A percentile compares a stretch with the other conserved stretches of the same genome.
Conservation (phyloP, 345 rosid species). For the Camelina sativa region DNA sequence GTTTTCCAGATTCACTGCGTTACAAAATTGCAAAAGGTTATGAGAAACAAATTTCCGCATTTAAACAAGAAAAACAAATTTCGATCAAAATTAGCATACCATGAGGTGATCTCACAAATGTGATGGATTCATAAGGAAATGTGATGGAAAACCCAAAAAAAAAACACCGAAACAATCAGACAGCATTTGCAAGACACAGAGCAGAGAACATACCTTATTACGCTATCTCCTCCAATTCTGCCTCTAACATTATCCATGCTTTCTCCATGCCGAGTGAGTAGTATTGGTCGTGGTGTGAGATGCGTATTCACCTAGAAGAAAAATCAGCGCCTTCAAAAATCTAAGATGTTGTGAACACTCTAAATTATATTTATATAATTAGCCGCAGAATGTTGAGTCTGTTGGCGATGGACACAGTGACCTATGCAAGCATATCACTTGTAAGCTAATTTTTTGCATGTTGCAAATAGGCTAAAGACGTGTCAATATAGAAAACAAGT, state of each 20-base stretch:
- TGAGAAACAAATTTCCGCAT: conserved; percentile 18
- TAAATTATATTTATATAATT: neutral
- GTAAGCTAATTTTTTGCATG: conserved; percentile 22
- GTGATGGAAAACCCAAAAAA: neutral
- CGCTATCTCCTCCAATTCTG: conserved; percentile 94
- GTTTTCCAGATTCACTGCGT: conserved; percentile 83
- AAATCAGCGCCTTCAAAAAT: conserved; percentile 11
- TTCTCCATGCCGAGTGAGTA: conserved; percentile 99
- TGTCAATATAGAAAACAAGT: conserved; percentile 20
- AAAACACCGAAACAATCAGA: conserved; percentile 5
- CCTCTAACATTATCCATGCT: conserved; percentile 96
- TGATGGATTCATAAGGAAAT: conserved; percentile 14
- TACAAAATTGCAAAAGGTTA: conserved; percentile 34
- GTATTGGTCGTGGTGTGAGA: conserved; percentile 97
- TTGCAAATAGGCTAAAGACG: conserved; percentile 14
- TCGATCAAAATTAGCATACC: conserved; percentile 22
- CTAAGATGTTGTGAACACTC: conserved; percentile 10
- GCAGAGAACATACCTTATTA: conserved; percentile 62
- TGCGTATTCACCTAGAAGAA: conserved; percentile 84
- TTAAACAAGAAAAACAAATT: conserved; percentile 10
- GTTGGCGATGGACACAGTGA: neutral
- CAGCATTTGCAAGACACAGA: conserved; percentile 7
- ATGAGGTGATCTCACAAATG: conserved; percentile 6
- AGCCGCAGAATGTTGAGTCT: conserved; percentile 19
- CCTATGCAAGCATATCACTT: conserved; percentile 8